phyloP scores from a whole-genome alignment of 768 basidiomycete genomes.

The Collybiopsis luxurians region DNA sequence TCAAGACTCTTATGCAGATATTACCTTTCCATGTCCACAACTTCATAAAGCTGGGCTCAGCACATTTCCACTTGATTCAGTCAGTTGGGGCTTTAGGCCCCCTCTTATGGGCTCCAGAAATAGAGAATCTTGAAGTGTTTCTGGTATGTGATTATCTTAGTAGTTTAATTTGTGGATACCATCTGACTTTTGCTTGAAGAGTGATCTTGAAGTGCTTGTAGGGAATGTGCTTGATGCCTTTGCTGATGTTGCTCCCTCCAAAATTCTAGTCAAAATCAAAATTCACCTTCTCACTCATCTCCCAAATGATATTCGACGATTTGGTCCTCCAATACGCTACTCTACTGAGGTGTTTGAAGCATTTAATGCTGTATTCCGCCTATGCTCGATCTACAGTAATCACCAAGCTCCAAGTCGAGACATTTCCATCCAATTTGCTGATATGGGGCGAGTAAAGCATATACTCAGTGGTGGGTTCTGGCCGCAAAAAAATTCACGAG shows the following conservation, averaged over 20 bases:
- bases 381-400: constrained; percentile 32
- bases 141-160: constrained; percentile 16
- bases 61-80: constrained; percentile 24
- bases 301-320: constrained; percentile 22
- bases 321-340: constrained; percentile 29
- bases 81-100: constrained; percentile 31
- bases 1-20: constrained; percentile 37
- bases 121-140: constrained; percentile 32
- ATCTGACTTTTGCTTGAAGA: constrained; percentile 4
- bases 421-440: constrained; percentile 22
- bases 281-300: constrained; percentile 31
- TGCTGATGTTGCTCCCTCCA: constrained; percentile 19
- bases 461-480: constrained; percentile 29
- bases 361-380: constrained; percentile 36
- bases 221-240: constrained; percentile 19
- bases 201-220: constrained; percentile 13
- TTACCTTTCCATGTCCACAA: constrained; percentile 35
- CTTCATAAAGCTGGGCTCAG: constrained; percentile 16
- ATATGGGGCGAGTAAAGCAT: constrained; percentile 30
- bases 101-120: constrained; percentile 39
- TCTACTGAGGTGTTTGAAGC: constrained; percentile 37
- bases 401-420: constrained; percentile 34
- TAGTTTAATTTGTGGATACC: background rate
- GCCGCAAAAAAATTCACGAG: background rate
- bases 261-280: constrained; percentile 27